Evolutionary conservation across 768 basidiomycete genomes (phyloP), one percentile per base, ranked within the genome.

Genomic region (Pleurotus pulmonarius): DNA sequence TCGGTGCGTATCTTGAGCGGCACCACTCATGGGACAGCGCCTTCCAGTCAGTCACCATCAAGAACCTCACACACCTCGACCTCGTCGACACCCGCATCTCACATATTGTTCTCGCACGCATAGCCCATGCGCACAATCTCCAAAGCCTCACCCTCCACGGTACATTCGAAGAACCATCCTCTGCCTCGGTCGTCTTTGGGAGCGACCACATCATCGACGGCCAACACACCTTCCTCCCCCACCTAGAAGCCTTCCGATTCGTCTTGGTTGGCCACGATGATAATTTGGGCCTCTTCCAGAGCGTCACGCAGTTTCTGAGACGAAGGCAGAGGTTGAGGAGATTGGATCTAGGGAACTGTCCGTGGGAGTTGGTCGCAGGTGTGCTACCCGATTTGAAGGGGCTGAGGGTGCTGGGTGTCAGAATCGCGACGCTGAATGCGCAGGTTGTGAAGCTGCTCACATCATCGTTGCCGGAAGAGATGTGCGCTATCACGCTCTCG

Each of bases 51-150:
- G 73, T 75, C 8, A 83, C 85, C 0, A 85, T 88, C 63, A 77
- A 81, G 49, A 82, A 83, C 61, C 78, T 88, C 56, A 86, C 85
- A 3, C 85, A 85, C 59, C 80, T 87, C 57, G 85, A 88, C 63
- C 78, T 87, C 44, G 84, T 87, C 38, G 85, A 86, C 65, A 87
- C 85, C 6, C 75, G 80, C n/a, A 83, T 88, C 48, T 83, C 82
- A 13, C 80, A 83, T 61, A 70, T 79, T 46, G 85, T 87, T 34
- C 75, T 88, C 40, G 76, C 81, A 12, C 79, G 85, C 9, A 85
- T 87, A 46, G 79, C 83, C 0, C 82, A 83, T 60, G 85, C 85
- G 2, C 78, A 83, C 60, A 79, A 79, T 43, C 72, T 88, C 46
- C 77, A 81, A 63, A 81, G 81, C 58, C 71, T 88, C 38, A 87